Conservation (phyloP, 441 rosid species). For the Erysimum pusillum region DNA sequence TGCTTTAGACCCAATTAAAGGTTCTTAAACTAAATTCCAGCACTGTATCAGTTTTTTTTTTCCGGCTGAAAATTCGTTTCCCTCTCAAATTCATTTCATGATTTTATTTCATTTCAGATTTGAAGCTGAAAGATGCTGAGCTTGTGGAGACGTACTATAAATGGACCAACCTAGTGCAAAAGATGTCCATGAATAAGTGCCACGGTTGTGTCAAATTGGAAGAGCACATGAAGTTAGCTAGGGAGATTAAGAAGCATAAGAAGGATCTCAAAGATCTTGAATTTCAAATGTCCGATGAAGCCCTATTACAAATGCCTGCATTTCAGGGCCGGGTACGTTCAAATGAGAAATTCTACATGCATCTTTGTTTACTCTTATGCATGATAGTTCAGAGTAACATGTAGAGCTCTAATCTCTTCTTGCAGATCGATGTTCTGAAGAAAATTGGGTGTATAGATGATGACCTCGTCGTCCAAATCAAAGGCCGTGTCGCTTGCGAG, state of each 20-base stretch:
- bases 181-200: constrained; percentile 89
- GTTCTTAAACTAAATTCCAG: constrained; percentile 48
- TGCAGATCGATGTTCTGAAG: constrained; percentile 94
- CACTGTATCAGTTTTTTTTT: background rate
- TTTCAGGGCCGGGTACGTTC: constrained; percentile 92
- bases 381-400: constrained; percentile 32
- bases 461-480: constrained; percentile 93
- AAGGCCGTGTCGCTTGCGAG: constrained; percentile 99
- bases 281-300: constrained; percentile 91
- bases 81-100: constrained; percentile 15
- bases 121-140: constrained; percentile 77
- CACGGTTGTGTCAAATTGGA: constrained; percentile 87
- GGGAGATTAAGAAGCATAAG: constrained; percentile 70
- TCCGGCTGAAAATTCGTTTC: constrained; percentile 15
- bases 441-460: constrained; percentile 88
- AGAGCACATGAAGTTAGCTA: constrained; percentile 82
- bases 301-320: constrained; percentile 94
- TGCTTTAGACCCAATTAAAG: constrained; percentile 79
- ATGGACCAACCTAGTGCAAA: constrained; percentile 70
- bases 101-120: constrained; percentile 66
- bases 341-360: constrained; percentile 28
- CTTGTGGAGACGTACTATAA: constrained; percentile 68
- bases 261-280: constrained; percentile 68
- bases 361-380: constrained; percentile 14
- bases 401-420: constrained; percentile 28